Evolutionary conservation across 352 stramenopile species (phyloP).

Genomic region (Globisporangium abappressorium): DNA sequence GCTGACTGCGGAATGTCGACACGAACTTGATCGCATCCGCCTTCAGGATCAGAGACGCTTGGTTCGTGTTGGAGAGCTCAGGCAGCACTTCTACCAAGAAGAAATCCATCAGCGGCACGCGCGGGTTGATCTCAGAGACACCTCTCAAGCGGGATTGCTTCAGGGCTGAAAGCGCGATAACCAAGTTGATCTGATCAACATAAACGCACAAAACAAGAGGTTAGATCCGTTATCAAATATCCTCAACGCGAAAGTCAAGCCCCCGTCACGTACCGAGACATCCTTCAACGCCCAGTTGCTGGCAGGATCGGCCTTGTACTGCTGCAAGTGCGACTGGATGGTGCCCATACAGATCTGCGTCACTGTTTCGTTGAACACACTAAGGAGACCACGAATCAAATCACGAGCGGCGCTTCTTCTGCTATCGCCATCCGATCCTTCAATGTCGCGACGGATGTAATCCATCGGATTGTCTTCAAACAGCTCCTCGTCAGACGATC

Average conservation of each 20-base stretch:
- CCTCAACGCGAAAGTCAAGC: neutral
- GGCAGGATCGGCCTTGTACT: conserved; percentile 85
- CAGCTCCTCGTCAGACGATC: conserved; percentile 95
- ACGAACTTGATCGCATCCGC: conserved; percentile 98
- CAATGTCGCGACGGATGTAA: conserved; percentile 98
- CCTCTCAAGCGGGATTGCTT: conserved; percentile 91
- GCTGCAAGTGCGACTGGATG: conserved; percentile 88
- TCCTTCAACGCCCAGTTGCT: conserved; percentile 95
- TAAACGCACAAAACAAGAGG: conserved; percentile 1
- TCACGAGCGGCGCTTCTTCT: conserved; percentile 94
- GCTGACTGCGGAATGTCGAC: conserved; percentile 97
- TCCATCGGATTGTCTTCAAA: conserved; percentile 99
- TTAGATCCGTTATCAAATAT: neutral
- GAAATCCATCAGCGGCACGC: conserved; percentile 96
- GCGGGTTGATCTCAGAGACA: conserved; percentile 94
- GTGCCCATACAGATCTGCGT: conserved; percentile 93
- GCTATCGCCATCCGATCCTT: conserved; percentile 97
- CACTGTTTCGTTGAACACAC: conserved; percentile 92
- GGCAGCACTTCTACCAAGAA: conserved; percentile 93
- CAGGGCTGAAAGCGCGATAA: conserved; percentile 94
- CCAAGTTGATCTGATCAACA: conserved; percentile 81
- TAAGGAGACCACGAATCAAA: conserved; percentile 93
- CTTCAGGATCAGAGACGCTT: conserved; percentile 92
- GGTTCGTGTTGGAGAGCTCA: conserved; percentile 86
- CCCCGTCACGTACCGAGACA: conserved; percentile 83